Percentiles rank a stretch among this genome's conserved stretches.
Evolutionary conservation across 2,329 filamentous ascomycete genomes (phyloP).

Genomic region (Xylariales sp.): DNA sequence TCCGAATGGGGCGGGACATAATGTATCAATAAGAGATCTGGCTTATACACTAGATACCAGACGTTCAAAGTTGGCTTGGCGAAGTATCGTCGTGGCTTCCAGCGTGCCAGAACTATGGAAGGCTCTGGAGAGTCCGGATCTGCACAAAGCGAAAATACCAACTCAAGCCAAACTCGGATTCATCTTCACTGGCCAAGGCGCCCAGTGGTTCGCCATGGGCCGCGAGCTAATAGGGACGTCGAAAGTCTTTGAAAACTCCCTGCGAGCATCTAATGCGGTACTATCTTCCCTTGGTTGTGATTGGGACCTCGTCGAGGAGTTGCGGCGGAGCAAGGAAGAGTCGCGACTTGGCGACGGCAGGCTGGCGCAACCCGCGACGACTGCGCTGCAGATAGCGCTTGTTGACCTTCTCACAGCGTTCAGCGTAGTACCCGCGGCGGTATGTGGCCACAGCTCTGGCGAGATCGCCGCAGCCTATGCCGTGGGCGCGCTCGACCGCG

Average conservation of each 20-base stretch:
- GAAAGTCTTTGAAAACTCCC: not conserved
- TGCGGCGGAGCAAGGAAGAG: not conserved
- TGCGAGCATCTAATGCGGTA: not conserved
- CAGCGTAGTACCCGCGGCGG: constrained; percentile 1
- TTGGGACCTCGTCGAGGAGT: not conserved
- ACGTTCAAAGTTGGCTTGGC: not conserved
- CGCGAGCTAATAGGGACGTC: not conserved
- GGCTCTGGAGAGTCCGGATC: not conserved
- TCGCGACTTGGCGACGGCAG: not conserved
- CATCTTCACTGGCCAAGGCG: constrained; percentile 2
- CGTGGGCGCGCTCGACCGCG: constrained; percentile 1
- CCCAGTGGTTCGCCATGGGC: constrained; percentile 2
- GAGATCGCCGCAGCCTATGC: constrained; percentile 11
- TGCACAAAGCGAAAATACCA: not conserved
- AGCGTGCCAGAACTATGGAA: not conserved
- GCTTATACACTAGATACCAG: not conserved
- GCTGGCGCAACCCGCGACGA: constrained; percentile 6
- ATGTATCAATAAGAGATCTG: not conserved
- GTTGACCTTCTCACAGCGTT: constrained; percentile 1
- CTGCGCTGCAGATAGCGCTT: constrained; percentile 8
- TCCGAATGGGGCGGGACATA: too few species aligned
- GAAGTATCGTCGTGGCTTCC: not conserved
- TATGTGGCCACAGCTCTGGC: constrained; percentile 9
- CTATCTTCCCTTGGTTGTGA: not conserved
- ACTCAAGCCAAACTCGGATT: not conserved